Evolutionary conservation across 768 basidiomycete species (phyloP).

Genomic region (Dioszegia hungarica): DNA sequence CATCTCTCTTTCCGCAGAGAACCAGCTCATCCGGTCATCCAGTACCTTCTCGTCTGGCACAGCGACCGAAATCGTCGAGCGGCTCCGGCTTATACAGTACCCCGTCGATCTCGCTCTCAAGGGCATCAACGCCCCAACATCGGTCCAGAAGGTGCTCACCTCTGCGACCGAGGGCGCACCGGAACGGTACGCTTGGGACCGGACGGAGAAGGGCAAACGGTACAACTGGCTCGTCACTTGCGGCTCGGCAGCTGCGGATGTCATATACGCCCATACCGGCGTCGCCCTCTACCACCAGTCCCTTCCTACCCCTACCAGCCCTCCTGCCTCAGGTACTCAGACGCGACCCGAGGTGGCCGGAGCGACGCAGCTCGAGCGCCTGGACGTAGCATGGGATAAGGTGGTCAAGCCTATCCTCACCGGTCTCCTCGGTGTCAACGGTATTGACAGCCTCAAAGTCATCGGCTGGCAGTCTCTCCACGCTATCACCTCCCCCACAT

Average conservation of each 20-base stretch:
- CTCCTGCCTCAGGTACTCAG: too few species aligned
- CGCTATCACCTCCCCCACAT: conserved; percentile 28
- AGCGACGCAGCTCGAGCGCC: conserved; percentile 16
- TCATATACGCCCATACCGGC: conserved; percentile 39
- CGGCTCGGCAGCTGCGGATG: conserved; percentile 14
- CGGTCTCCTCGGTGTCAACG: conserved; percentile 50
- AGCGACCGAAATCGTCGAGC: conserved; percentile 16
- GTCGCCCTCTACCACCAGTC: conserved; percentile 30
- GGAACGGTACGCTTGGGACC: conserved; percentile 20
- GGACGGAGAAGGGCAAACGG: conserved; percentile 27
- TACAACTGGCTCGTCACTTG: conserved; percentile 32
- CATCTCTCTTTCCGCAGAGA: conserved; percentile 17
- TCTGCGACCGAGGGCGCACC: background rate
- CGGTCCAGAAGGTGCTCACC: conserved; percentile 5
- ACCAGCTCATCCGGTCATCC: conserved; percentile 19
- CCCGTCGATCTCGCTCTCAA: conserved; percentile 34
- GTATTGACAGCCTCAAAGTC: conserved; percentile 30
- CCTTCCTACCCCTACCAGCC: conserved; percentile 29
- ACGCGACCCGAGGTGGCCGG: too few species aligned
- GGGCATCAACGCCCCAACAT: conserved; percentile 11
- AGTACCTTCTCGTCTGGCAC: conserved; percentile 21
- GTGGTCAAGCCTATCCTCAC: conserved; percentile 62
- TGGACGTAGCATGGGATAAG: conserved; percentile 41
- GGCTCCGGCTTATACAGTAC: conserved; percentile 25
- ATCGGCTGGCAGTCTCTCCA: conserved; percentile 36